These are phyloP conservation scores for Dioscorea dumetorum DNA, from an alignment of 106 monocot species.

Conservation along the genomic window DNA sequence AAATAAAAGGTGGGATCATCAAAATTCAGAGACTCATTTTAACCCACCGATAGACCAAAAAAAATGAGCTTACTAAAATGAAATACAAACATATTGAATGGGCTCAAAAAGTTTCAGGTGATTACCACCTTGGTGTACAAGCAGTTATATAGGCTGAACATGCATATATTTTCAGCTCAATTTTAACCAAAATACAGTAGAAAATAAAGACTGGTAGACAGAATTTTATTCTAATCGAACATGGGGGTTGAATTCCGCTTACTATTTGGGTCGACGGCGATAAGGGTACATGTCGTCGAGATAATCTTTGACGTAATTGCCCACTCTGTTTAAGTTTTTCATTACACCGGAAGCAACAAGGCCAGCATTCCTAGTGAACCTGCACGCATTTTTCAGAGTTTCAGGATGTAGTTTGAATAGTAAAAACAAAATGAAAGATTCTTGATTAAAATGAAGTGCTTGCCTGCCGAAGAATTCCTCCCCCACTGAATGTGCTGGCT, in stretches of 20 bases:
- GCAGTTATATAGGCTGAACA: too few species aligned
- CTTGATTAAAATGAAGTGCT: constrained; percentile 6
- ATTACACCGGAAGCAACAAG: constrained; percentile 66
- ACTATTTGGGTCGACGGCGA: constrained; percentile 55
- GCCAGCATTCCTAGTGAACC: constrained; percentile 63
- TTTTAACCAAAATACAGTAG: background rate
- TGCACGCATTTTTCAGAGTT: constrained; percentile 19
- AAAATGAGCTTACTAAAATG: too few species aligned
- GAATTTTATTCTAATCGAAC: background rate
- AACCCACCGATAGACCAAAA: too few species aligned
- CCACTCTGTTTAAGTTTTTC: constrained; percentile 46
- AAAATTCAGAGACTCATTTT: too few species aligned
- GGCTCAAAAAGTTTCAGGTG: too few species aligned
- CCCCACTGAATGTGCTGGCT: constrained; percentile 17
- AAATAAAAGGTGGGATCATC: too few species aligned
- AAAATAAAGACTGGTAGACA: background rate
- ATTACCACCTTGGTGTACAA: too few species aligned
- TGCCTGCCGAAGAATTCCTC: constrained; percentile 49
- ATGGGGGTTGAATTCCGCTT: background rate
- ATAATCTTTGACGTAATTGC: constrained; percentile 50
- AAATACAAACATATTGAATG: too few species aligned
- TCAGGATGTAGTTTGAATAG: background rate
- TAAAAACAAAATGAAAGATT: background rate
- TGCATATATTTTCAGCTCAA: background rate
- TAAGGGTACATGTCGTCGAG: constrained; percentile 70